A percentile compares a stretch with the other conserved stretches of the same genome.
These are phyloP conservation scores for Ophiocordyceps polyrhachis-furcata DNA, from an alignment of 2,329 filamentous ascomycete species.

Conservation along the genomic window DNA sequence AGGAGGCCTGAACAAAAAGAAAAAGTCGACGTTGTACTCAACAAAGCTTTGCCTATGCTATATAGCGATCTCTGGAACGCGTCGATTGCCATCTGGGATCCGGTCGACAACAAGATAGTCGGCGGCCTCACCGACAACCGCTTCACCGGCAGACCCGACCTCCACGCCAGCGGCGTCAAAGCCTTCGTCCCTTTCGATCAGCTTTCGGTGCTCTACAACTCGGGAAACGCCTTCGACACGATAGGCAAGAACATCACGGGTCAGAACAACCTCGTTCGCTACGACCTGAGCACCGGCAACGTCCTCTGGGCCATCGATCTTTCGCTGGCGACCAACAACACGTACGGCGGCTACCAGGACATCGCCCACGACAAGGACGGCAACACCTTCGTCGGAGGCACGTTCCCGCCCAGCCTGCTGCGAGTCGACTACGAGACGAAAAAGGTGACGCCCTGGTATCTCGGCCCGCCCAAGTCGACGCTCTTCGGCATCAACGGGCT, in stretches of 20 bases:
- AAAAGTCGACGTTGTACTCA: no score
- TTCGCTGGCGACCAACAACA: constrained; percentile 8
- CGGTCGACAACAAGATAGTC: constrained; percentile 7
- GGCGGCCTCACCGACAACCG: constrained; percentile 9
- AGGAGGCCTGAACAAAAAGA: no score
- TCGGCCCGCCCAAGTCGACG: constrained; percentile 2
- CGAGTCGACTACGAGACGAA: constrained; percentile 13
- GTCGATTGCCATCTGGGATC: not conserved
- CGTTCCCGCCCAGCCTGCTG: constrained; percentile 17
- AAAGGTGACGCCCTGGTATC: constrained; percentile 9
- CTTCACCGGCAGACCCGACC: constrained; percentile 7
- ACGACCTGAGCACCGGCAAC: constrained; percentile 8
- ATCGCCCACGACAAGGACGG: constrained; percentile 16
- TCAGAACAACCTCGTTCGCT: constrained; percentile 18
- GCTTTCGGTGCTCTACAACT: constrained; percentile 14
- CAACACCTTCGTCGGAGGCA: constrained; percentile 19
- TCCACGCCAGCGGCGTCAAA: constrained; percentile 13
- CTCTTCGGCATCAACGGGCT: constrained; percentile 1
- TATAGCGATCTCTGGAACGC: not conserved
- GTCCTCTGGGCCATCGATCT: constrained; percentile 18
- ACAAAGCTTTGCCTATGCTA: no score
- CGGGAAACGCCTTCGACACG: constrained; percentile 13
- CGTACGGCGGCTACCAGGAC: constrained; percentile 21
- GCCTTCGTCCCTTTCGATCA: constrained; percentile 11
- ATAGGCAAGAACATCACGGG: constrained; percentile 14